Evolutionary conservation across 1,139 yeast species (phyloP), one percentile per base, ranked within the genome.

Genomic region (Nakaseomyces glabratus): DNA sequence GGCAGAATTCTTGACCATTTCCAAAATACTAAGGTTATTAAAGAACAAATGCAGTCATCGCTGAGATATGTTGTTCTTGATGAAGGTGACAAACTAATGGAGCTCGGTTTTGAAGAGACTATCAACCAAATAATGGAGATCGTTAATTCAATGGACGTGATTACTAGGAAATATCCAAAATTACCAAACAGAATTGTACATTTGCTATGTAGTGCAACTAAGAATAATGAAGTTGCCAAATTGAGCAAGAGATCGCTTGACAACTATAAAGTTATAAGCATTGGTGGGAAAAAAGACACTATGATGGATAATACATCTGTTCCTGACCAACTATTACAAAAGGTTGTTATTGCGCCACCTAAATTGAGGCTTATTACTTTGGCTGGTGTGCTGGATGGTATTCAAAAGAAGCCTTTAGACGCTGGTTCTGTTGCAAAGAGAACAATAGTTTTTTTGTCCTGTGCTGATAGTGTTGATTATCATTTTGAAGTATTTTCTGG

Each of bases 31-130:
- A 64, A 67, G 37, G 71, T 76, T 2, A 69, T 86, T 50, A 82
- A 90, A 0, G 71, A 70, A 39, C 73, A 79, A 15, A 78, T 85
- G 45, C 61, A 82, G 20, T 66, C 82, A 6, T 76, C 82, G 39
- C 68, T 88, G 32, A 66, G 95, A 49, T 90, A 86, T 72, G 70
- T 88, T 20, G 76, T 90, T 12, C 60, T 90, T 43, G 98, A 90
- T 61, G 98, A 90, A 66, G 98, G 97, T 56, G 98, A 90, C 61
- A 73, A 88, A 47, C 68, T 90, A 49, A 84, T 90, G 71, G 98
- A 90, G 51, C 67, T 90, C 40, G 98, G 98, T 1, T 90, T 90
- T 52, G 96, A 90, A 58, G 96, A 90, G 54, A 82, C 95, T 1
- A 77, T 90, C 41, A 68, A 84, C 16, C 74, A 79, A 42, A 86